phyloP scores from a whole-genome alignment of 1,139 yeast genomes.

The Nakaseomyces glabratus region DNA sequence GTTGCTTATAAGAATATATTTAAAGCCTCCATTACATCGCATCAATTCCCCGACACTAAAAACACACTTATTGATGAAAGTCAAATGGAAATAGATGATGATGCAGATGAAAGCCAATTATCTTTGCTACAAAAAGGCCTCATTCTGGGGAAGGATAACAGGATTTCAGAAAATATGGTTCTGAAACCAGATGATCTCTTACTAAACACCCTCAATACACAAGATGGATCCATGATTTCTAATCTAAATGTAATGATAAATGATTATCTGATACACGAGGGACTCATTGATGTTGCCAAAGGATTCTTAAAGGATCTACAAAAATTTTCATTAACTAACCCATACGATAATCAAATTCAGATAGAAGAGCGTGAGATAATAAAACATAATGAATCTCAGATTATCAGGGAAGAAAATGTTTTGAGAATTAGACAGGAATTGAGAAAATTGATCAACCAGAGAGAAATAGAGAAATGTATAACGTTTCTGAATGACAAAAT shows the following conservation, averaged over 20 bases:
- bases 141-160: slow-evolving; percentile 17
- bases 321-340: slow-evolving; percentile 19
- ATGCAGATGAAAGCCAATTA: not conserved
- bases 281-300: slow-evolving; percentile 57
- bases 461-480: slow-evolving; percentile 42
- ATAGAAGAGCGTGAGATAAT: slow-evolving; percentile 16
- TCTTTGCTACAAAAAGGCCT: slow-evolving; percentile 4
- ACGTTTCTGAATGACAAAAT: slow-evolving; percentile 38
- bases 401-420: slow-evolving; percentile 34
- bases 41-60: slow-evolving; percentile 10
- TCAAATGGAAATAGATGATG: slow-evolving; percentile 10
- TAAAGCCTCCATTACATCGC: slow-evolving; percentile 14
- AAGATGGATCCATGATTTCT: slow-evolving; percentile 33
- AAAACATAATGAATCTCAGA: slow-evolving; percentile 24
- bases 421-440: slow-evolving; percentile 45
- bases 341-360: slow-evolving; percentile 17
- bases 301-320: slow-evolving; percentile 48
- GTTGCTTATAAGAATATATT: slow-evolving; percentile 28
- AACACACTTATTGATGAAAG: slow-evolving; percentile 1
- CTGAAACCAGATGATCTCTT: slow-evolving; percentile 23
- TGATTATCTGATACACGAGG: slow-evolving; percentile 65
- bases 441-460: slow-evolving; percentile 39
- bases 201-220: slow-evolving; percentile 22
- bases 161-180: slow-evolving; percentile 21
- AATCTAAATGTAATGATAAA: slow-evolving; percentile 50